Conservation (phyloP, 306 rosid genomes). For the Notholithocarpus densiflorus region DNA sequence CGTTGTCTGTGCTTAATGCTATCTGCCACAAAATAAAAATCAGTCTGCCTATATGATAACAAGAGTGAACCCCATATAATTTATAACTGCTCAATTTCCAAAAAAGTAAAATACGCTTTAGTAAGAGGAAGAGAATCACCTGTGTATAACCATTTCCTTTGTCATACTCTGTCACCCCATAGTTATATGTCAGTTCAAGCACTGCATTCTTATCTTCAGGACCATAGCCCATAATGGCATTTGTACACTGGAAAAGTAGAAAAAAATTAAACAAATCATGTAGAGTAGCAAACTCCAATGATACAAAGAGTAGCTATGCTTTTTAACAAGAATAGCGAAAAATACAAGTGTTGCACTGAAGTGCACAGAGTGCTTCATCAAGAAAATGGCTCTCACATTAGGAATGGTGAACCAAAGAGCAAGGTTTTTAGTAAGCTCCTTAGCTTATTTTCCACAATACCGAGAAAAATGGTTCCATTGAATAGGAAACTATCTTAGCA, state of each 20-base stretch:
- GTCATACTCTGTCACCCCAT: slow-evolving; percentile 76
- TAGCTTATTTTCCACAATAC: no score
- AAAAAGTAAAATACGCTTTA: background rate
- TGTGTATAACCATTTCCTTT: slow-evolving; percentile 91
- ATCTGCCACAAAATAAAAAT: slow-evolving; percentile 44
- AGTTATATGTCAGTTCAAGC: slow-evolving; percentile 84
- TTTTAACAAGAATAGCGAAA: no score
- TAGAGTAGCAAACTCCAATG: background rate
- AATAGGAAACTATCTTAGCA: no score
- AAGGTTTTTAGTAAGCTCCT: no score
- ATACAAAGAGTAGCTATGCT: no score
- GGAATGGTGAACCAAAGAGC: no score
- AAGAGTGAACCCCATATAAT: no score
- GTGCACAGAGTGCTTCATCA: no score
- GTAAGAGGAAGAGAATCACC: slow-evolving; percentile 35
- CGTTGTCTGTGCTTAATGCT: slow-evolving; percentile 90
- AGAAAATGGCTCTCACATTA: no score
- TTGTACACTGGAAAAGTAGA: slow-evolving; percentile 41
- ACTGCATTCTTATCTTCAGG: slow-evolving; percentile 81
- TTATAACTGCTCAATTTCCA: no score
- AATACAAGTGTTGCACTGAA: no score
- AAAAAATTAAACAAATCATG: slow-evolving; percentile 11
- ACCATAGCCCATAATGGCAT: slow-evolving; percentile 84
- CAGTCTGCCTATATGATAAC: background rate
- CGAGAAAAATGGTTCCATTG: no score